Evolutionary conservation across 1,284 basidiomycete genomes (phyloP), one percentile per base, ranked within the genome.

Genomic region (Cerioporus squamosus): DNA sequence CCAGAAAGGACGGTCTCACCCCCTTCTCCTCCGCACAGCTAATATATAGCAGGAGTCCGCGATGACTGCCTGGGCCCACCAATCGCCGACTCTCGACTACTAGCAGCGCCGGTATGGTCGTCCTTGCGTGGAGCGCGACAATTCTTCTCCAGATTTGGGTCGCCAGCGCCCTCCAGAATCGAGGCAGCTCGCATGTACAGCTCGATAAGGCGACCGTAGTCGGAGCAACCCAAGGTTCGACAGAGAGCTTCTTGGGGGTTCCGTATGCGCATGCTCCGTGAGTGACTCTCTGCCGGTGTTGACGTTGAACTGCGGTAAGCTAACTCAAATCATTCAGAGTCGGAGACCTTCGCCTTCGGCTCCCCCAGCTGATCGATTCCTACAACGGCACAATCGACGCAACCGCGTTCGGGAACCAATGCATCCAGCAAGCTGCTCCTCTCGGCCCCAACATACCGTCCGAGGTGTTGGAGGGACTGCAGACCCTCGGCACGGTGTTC

Each of bases 171-270:
- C 33, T 36, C 33, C 33, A 15, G 12, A 36, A 10, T 12, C 29
- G 29, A 10, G 5, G 29, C 5, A 29, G 10, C 29, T 15, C 33
- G 12, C 12, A 15, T 18, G 46, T 48, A 15, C 33, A 48, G 33
- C 46, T 48, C 10, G 46, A 48, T n/a, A 20, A 66, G 57, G 48
- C 22, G 7, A 50, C 20, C 8, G 36, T 50, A 7, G 24, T 40
- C n/a, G 48, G 48, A 2, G 40, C 52, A 10, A 45, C 55, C 2
- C 56, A 50, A 23, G 62, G 60, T 9, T 44, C 53, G 6, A 66
- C 77, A 0, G 65, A 71, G 22, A 74, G 77, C 46, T 84, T 79
- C 59, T 66, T 84, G 5, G 82, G 83, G 0, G 81, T 86, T 40
- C 83, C 83, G 0, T 86, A 79, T 58, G 82, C 82, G 12, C 33